These are phyloP conservation scores for Polytolypa hystricis DNA, from an alignment of 2,329 filamentous ascomycete species.

Conservation along the genomic window DNA sequence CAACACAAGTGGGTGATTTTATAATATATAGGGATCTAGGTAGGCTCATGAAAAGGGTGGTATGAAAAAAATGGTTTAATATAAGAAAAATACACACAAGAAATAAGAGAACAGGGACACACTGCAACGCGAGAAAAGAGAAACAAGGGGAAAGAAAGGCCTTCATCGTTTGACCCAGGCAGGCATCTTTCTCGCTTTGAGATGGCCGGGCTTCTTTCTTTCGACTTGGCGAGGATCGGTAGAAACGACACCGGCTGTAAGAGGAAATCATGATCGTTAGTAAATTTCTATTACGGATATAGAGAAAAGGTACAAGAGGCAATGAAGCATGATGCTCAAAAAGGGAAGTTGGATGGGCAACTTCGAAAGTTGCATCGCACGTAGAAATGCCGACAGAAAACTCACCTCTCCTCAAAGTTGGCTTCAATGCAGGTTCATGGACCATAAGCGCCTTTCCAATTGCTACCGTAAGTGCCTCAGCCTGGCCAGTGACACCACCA, in stretches of 20 bases:
- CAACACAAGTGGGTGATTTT: no score
- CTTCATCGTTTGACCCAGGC: constrained; percentile 81
- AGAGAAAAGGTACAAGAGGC: constrained; percentile 1
- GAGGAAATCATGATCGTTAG: not conserved
- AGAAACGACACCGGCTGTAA: constrained; percentile 79
- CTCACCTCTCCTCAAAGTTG: constrained; percentile 78
- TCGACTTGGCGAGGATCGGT: constrained; percentile 87
- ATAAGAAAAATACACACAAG: constrained; percentile 6
- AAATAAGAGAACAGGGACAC: not conserved
- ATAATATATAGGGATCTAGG: constrained; percentile 4
- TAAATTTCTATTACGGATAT: no score
- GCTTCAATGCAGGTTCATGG: constrained; percentile 88
- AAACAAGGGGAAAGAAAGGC: constrained; percentile 8
- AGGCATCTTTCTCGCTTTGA: constrained; percentile 97
- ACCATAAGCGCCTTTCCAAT: constrained; percentile 77
- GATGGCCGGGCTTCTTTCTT: constrained; percentile 91
- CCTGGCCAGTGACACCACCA: constrained; percentile 88
- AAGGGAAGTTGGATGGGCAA: constrained; percentile 4
- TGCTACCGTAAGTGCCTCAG: constrained; percentile 84
- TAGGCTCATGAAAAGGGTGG: no score
- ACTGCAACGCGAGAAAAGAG: no score
- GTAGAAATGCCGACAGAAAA: constrained; percentile 10
- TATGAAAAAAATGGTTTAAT: no score
- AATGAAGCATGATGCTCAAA: constrained; percentile 6
- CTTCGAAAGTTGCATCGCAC: not conserved